phyloP scores from a whole-genome alignment of 352 stramenopile genomes.

The Globisporangium camurandrum region DNA sequence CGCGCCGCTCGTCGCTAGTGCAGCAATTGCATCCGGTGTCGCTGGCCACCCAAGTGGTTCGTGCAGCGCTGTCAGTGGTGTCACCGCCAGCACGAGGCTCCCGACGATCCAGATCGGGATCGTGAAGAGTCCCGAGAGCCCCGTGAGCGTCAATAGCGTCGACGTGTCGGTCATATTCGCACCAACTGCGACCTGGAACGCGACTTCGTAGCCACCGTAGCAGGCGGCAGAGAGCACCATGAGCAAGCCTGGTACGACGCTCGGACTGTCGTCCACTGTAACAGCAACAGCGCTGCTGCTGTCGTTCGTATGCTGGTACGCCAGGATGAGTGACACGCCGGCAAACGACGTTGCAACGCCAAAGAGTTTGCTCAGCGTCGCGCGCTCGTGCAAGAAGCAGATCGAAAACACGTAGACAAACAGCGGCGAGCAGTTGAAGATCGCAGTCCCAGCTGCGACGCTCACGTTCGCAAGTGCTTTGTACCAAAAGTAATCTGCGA shows the following conservation, averaged over 20 bases:
- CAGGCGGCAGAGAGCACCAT: constrained; percentile 37
- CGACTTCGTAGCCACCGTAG: constrained; percentile 45
- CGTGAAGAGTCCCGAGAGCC: constrained; percentile 34
- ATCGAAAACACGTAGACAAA: constrained; percentile 70
- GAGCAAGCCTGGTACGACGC: constrained; percentile 27
- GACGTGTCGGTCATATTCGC: constrained; percentile 39
- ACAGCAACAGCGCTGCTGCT: constrained; percentile 13
- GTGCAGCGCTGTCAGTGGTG: constrained; percentile 30
- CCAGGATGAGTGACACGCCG: constrained; percentile 37
- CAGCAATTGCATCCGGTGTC: constrained; percentile 23
- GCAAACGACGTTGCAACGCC: constrained; percentile 35
- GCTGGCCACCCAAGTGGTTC: constrained; percentile 39
- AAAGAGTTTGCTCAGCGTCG: constrained; percentile 26
- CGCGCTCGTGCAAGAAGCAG: constrained; percentile 39
- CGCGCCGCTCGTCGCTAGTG: constrained; percentile 28
- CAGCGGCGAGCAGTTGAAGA: constrained; percentile 55
- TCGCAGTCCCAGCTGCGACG: constrained; percentile 34
- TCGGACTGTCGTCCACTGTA: constrained; percentile 17
- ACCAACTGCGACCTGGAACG: constrained; percentile 26
- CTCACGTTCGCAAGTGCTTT: constrained; percentile 33
- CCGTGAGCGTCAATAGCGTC: constrained; percentile 40
- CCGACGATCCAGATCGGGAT: constrained; percentile 38
- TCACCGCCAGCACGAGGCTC: constrained; percentile 27
- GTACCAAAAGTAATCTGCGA: constrained; percentile 63
- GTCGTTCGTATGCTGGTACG: constrained; percentile 23